Base-by-base conservation (phyloP, 441 rosid genomes). In the Aleurites moluccanus region DNA sequence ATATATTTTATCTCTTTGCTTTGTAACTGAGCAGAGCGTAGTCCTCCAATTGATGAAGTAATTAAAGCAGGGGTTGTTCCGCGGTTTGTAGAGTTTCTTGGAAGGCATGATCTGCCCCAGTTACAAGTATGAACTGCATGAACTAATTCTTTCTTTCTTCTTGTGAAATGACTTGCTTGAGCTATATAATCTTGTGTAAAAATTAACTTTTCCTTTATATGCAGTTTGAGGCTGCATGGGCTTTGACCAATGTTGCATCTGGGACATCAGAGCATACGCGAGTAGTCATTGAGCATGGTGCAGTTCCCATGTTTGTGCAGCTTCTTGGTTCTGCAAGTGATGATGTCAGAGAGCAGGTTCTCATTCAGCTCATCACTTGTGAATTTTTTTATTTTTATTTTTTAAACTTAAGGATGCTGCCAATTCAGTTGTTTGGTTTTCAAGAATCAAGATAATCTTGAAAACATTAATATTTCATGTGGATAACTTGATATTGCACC, bases 301-400 rank as follows among this genome's bases (percentile, higher is more conserved):
- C 89, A 68, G 91, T 90, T 53, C 94, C 97, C 28, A 84, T 89
- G 75, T 90, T 92, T 80, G 90, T 88, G 28, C 85, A 87, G 82
- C 93, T 92, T 75, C 96, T 92, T 72, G 84, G 74, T 79, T 92
- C 97, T 69, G 86, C 86, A 33, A 89, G 88, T 44, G 94, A 89
- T 81, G 94, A 88, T 88, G 92, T 92, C 44, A 87, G 91, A 69
- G 91, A 90, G 78, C 92, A 90, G 96, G 97, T 91, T 28, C 68
- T 15, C 64, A 69, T 66, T 73, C 55, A 56, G 73, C 64, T 73
- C 40, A 27, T 21, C 18, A 40, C 67, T 70, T 33, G 11, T 53
- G 13, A n/a, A 63, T 50, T n/a, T 64, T 23, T 2, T 38, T 5
- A 4, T 14, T 65, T 76, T 45, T 40, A 40, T n/a, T n/a, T n/a